Evolutionary conservation across 805 yeast genomes (phyloP).

Genomic region (Saturnispora saitoi): DNA sequence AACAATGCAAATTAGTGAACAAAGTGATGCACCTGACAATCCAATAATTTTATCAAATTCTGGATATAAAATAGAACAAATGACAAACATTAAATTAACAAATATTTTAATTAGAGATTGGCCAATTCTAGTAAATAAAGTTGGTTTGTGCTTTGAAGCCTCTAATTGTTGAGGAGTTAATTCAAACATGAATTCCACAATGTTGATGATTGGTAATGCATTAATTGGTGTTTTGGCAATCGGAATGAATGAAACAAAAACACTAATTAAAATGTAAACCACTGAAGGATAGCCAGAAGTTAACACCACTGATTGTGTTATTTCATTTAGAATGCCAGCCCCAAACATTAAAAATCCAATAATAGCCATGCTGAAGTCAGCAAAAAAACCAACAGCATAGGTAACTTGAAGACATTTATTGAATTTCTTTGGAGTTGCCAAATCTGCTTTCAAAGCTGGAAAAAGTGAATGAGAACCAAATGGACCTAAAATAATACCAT

Average conservation of each 20-base stretch:
- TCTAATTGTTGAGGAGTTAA: constrained; percentile 24
- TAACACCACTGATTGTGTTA: constrained; percentile 64
- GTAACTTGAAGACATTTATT: constrained; percentile 43
- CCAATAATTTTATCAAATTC: constrained; percentile 82
- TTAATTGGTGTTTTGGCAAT: constrained; percentile 80
- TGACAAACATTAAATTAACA: constrained; percentile 57
- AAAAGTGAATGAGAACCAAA: constrained; percentile 83
- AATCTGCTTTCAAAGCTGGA: constrained; percentile 67
- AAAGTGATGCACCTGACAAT: constrained; percentile 73
- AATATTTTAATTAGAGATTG: constrained; percentile 31
- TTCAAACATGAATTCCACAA: constrained; percentile 44
- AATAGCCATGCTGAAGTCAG: constrained; percentile 55
- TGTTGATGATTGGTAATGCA: constrained; percentile 79
- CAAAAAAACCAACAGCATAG: constrained; percentile 46
- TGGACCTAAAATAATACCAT: constrained; percentile 66
- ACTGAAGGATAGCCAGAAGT: constrained; percentile 62
- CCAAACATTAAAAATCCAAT: constrained; percentile 82
- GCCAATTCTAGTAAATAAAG: constrained; percentile 9
- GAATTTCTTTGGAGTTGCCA: constrained; percentile 63
- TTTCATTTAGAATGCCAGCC: constrained; percentile 51
- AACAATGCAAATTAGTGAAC: constrained; percentile 71
- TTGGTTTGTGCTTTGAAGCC: constrained; percentile 8
- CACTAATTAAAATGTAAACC: constrained; percentile 49
- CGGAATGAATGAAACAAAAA: constrained; percentile 70
- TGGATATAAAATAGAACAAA: constrained; percentile 64